Evolutionary conservation across 345 rosid species (phyloP).

Genomic region (Mercurialis annua): DNA sequence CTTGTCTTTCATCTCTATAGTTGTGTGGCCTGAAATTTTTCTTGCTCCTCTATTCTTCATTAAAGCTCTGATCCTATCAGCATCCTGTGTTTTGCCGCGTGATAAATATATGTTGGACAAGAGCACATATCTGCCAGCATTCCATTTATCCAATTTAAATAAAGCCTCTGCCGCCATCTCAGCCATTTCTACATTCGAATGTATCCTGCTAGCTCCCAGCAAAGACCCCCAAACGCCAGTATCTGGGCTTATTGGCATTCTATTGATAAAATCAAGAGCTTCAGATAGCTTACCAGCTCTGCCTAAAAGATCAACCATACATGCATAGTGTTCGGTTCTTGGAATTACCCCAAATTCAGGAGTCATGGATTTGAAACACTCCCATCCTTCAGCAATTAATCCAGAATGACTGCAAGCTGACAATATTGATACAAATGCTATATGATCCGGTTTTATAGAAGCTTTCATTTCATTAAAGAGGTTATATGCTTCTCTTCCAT

Average conservation of each 20-base stretch:
- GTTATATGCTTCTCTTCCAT: constrained; percentile 36
- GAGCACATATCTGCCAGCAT: constrained; percentile 52
- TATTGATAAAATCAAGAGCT: constrained; percentile 39
- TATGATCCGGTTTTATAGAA: constrained; percentile 41
- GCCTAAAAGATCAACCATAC: constrained; percentile 55
- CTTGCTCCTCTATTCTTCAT: constrained; percentile 47
- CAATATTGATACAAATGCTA: constrained; percentile 43
- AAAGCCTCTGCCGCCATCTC: constrained; percentile 49
- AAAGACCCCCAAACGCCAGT: constrained; percentile 46
- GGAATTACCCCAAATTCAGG: constrained; percentile 40
- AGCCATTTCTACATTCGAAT: constrained; percentile 42
- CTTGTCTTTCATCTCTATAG: constrained; percentile 20
- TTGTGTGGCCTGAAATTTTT: constrained; percentile 41
- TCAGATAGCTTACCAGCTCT: constrained; percentile 43
- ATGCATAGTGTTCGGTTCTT: constrained; percentile 40
- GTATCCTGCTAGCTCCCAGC: constrained; percentile 53
- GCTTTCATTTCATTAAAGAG: constrained; percentile 45
- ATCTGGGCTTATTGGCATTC: constrained; percentile 42
- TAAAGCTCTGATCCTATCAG: constrained; percentile 35
- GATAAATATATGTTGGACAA: constrained; percentile 57
- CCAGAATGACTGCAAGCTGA: constrained; percentile 56
- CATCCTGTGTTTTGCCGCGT: constrained; percentile 52
- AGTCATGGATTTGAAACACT: constrained; percentile 42
- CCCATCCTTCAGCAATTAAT: constrained; percentile 47
- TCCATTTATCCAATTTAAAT: constrained; percentile 44